These are phyloP conservation scores for Flaveria floridana DNA, from an alignment of 140 eudicot species.

Conservation along the genomic window DNA sequence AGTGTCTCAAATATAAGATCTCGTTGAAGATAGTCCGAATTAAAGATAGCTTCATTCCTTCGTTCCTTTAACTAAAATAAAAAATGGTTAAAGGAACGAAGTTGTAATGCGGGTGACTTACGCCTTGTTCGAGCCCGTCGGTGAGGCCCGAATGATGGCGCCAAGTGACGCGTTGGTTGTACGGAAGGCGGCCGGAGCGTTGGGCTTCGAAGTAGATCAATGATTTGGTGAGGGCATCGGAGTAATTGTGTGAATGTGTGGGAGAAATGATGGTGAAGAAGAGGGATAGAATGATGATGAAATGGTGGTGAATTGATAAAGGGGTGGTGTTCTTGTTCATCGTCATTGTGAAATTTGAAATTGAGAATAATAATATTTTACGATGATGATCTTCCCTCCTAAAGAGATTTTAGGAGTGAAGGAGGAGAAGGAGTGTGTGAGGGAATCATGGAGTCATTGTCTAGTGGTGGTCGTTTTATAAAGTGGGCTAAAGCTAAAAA, in stretches of 20 bases:
- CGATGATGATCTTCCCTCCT: background rate
- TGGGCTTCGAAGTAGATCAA: slow-evolving; percentile 87
- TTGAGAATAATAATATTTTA: background rate
- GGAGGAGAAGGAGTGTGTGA: slow-evolving; percentile 12
- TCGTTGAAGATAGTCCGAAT: no score
- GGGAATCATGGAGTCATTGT: slow-evolving; percentile 11
- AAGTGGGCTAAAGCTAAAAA: slow-evolving; percentile 19
- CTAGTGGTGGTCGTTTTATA: slow-evolving; percentile 27
- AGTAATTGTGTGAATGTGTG: slow-evolving; percentile 41
- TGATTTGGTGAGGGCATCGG: slow-evolving; percentile 68
- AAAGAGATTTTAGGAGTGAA: slow-evolving; percentile 34
- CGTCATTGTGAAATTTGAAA: background rate
- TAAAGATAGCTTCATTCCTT: no score
- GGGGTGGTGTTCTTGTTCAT: background rate
- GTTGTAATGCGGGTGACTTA: slow-evolving; percentile 19
- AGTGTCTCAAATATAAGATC: no score
- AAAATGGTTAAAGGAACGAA: no score
- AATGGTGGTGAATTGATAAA: slow-evolving; percentile 25
- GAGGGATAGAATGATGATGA: slow-evolving; percentile 27
- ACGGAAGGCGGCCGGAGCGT: slow-evolving; percentile 87
- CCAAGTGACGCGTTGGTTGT: slow-evolving; percentile 83
- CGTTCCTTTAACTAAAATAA: no score
- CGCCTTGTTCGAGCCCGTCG: slow-evolving; percentile 83
- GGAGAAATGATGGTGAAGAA: slow-evolving; percentile 35
- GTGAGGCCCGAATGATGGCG: slow-evolving; percentile 83